Base-by-base conservation (phyloP, 371 early-diverging fungal genomes). In the Mortierella sp. region DNA sequence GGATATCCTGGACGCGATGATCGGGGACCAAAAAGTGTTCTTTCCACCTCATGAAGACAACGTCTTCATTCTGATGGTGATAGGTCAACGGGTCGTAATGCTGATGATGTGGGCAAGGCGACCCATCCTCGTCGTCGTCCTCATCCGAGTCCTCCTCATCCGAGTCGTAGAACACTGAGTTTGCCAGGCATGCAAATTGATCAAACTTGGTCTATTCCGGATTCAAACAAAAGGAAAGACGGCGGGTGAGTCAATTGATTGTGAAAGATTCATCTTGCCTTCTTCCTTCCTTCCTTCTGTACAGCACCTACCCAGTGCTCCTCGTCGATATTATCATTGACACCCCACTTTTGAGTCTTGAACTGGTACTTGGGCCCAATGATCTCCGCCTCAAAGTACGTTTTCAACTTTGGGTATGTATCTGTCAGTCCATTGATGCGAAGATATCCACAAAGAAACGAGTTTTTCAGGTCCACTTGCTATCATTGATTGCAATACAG, bases 1-100 rank as follows among this genome's bases (percentile, higher is more conserved):
- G 82, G 61, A 98, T 92, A 18, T 82, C 85, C 59, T 82, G 87
- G 38, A 97, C 90, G 57, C 85, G 85, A 82, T 97, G 96, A 82
- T 98, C 95, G 23, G 98, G 97, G 7, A 97, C 95, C 42, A 98
- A 80, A 73, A 97, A 98, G 58, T 91, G 92, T 78, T 98, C 98
- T 84, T 96, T 97, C 96, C 96, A 96, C 28, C 98, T 88, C 98
- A 97, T 97, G 76, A 94, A 97, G 14, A 97, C 82, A 60, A 86
- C 87, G 61, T 94, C 92, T 41, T 84, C 84, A 63, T 89, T 84
- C 31, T 74, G 65, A 50, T 89, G 91, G 79, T 94, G 90, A 65
- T 90, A 92, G 4, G 67, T 74, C 12, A 31, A 48, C 1, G 65
- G 66, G 43, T 72, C 60, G 14, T 64, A 71, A 23, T 58, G 64